A percentile compares a stretch with the other conserved stretches of the same genome.
phyloP scores from a whole-genome alignment of 2,329 filamentous ascomycete genomes.

The Exophiala oligosperma region DNA sequence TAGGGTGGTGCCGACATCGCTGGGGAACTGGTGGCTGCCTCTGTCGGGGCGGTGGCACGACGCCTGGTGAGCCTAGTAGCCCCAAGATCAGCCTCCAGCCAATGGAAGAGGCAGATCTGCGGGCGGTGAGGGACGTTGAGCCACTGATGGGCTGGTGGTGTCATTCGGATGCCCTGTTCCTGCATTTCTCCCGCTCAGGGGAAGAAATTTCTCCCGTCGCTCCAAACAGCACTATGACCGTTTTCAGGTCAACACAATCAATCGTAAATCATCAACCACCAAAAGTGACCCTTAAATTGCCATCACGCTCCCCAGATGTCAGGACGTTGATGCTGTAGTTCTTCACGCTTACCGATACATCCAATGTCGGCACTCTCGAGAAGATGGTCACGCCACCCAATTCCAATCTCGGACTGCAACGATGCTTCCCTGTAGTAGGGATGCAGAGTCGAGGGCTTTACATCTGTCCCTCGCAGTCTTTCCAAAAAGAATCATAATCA shows the following conservation, averaged over 20 bases:
- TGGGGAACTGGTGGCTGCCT: not conserved
- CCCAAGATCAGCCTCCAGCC: not conserved
- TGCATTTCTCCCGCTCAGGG: constrained; percentile 6
- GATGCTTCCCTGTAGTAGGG: not conserved
- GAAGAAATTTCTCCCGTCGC: not conserved
- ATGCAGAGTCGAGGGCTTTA: not conserved
- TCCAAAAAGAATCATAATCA: no score
- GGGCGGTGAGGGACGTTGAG: constrained; percentile 4
- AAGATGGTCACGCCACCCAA: constrained; percentile 3
- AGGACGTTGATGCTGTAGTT: not conserved
- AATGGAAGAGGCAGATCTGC: not conserved
- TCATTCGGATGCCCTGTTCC: constrained; percentile 10
- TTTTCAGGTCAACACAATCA: not conserved
- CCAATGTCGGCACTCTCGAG: constrained; percentile 1
- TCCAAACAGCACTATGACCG: not conserved
- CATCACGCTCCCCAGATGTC: not conserved
- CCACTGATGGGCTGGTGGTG: constrained; percentile 2
- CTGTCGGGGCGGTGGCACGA: not conserved
- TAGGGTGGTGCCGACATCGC: not conserved
- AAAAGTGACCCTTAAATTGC: not conserved
- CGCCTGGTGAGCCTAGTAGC: no score
- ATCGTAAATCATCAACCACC: not conserved
- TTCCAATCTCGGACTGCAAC: not conserved
- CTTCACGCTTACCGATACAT: not conserved
- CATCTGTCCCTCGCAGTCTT: no score